Base-by-base conservation (phyloP, 2,329 filamentous ascomycete species). In the Trichoderma cornu-damae region DNA sequence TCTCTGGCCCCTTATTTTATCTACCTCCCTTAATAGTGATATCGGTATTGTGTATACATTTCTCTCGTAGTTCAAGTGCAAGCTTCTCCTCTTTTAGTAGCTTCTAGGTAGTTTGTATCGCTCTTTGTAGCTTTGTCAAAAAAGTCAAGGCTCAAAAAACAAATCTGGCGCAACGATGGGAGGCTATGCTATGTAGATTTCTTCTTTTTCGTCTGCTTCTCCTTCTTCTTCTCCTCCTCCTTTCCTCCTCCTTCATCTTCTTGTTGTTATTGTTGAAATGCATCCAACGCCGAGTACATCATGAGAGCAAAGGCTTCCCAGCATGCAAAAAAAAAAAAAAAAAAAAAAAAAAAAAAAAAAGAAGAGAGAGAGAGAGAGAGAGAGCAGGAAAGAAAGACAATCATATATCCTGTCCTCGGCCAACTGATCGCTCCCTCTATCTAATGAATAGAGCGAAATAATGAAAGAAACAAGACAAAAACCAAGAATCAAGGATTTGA, bases 251-350 rank as follows among this genome's bases (percentile, higher is more conserved):
- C n/a, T n/a, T 43, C 8, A 34, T 34, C 40, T 54, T 46, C 35
- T 52, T 37, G 28, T 6, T 30, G 28, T 30, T 6, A 7, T 2
- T 18, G 50, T 38, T n/a, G 14, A 47, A 51, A 58, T 47, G 55
- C 47, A 52, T 51, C 55, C 47, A 52, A 58, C 42, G 50, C 58
- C 58, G 43, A 54, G 26, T 58, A 43, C 50, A 59, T 59, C 54
- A 55, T 42, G 16, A 40, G 32, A 38, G 26, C 47, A 30, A 22
- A 48, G 20, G 34, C 48, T 38, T 46, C 34, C 51, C 11, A 59
- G 38, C 30, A 38, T 54, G 51, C 51, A 34, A 57, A 28, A 18
- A 11, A 35, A 22, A 44, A 20, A 18, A 43, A 24, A 8, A 30
- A 18, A 5, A 7, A 58, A 28, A 53, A 47, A 7, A 35, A 20